These are phyloP conservation scores for Nelumbo lutea DNA, from an alignment of 164 flowering plant genomes.

Conservation along the genomic window DNA sequence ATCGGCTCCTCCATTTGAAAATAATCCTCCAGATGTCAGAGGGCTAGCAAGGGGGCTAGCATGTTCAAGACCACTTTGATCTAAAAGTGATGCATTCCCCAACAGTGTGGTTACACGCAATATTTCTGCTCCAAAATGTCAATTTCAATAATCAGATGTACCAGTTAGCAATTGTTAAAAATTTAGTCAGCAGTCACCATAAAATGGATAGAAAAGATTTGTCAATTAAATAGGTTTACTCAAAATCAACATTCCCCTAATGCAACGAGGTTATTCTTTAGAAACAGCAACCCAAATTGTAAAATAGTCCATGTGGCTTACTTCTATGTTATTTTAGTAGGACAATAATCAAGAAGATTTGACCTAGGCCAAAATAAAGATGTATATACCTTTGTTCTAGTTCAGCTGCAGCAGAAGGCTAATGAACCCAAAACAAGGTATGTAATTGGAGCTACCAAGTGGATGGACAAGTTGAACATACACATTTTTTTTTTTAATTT, in stretches of 20 bases:
- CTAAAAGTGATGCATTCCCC: slow-evolving; percentile 99
- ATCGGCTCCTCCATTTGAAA: slow-evolving; percentile 93
- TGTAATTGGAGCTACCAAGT: background rate
- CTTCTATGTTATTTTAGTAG: background rate
- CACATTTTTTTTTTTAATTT: background rate
- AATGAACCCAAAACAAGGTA: background rate
- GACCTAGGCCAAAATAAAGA: background rate
- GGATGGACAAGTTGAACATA: background rate
- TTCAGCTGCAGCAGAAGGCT: background rate
- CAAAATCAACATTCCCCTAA: slow-evolving; percentile 12
- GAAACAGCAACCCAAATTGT: background rate
- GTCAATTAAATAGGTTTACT: slow-evolving; percentile 32
- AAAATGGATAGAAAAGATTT: slow-evolving; percentile 42
- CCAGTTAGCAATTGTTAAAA: slow-evolving; percentile 76
- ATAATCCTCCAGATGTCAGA: slow-evolving; percentile 90
- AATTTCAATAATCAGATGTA: slow-evolving; percentile 86
- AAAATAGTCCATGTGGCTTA: background rate
- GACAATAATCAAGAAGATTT: background rate
- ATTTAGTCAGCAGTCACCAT: slow-evolving; percentile 58
- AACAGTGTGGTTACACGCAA: slow-evolving; percentile 99
- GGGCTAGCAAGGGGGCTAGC: slow-evolving; percentile 97
- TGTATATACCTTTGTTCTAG: background rate
- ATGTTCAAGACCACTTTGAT: slow-evolving; percentile 98
- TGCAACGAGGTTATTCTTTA: background rate
- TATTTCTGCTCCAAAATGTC: slow-evolving; percentile 99